Evolutionary conservation across 495 filamentous ascomycete genomes (phyloP).

Genomic region (Opeltia flavorubescens): DNA sequence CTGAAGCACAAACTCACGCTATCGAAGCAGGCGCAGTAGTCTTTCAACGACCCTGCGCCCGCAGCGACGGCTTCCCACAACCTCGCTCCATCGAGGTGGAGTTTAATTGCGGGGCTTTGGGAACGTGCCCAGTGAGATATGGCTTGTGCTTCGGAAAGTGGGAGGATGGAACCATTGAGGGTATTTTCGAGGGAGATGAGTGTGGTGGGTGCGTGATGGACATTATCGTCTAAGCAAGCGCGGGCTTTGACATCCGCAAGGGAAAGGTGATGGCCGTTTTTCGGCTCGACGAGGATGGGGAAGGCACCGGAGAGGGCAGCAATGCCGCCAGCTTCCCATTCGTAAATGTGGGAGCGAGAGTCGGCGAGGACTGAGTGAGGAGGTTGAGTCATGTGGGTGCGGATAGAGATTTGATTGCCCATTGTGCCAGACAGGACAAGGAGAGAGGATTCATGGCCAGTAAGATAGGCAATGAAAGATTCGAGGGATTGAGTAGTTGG

Average conservation of each 20-base stretch:
- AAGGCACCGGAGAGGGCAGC: constrained; percentile 32
- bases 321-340: constrained; percentile 36
- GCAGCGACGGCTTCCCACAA: constrained; percentile 64
- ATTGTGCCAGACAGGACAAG: constrained; percentile 84
- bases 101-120: constrained; percentile 39
- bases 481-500: constrained; percentile 63
- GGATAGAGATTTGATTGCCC: constrained; percentile 44
- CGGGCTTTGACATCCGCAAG: constrained; percentile 55
- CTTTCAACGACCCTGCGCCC: constrained; percentile 38
- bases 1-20: constrained; percentile 73
- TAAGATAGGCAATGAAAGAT: constrained; percentile 50
- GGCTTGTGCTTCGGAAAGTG: constrained; percentile 48
- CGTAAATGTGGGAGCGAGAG: constrained; percentile 32
- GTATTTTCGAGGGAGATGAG: constrained; percentile 83
- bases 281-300: constrained; percentile 24
- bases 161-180: constrained; percentile 63
- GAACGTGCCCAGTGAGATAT: constrained; percentile 58
- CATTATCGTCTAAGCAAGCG: constrained; percentile 26
- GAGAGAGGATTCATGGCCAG: constrained; percentile 56
- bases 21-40: constrained; percentile 62
- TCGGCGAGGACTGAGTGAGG: constrained; percentile 37
- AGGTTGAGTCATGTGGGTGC: constrained; percentile 33
- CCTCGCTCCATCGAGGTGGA: constrained; percentile 77
- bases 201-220: constrained; percentile 49
- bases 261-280: constrained; percentile 61